Base-by-base conservation (phyloP, 805 yeast genomes). In the Danielia reshetovae region DNA sequence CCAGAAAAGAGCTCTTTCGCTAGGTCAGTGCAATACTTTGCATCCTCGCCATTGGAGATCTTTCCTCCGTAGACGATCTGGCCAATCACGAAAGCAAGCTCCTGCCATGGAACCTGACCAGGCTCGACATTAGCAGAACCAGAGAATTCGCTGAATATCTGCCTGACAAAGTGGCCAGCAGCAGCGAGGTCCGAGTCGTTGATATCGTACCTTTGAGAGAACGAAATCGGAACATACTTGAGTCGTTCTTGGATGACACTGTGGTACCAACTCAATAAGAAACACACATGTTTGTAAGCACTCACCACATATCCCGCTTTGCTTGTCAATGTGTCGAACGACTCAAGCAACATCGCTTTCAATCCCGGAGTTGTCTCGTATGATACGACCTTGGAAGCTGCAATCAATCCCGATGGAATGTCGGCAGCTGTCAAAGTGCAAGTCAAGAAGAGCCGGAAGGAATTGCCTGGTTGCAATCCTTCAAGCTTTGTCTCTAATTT, bases 231-330 rank as follows among this genome's bases (percentile, higher is more conserved):
- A 1, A 67, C 69, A 43, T 70, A 81, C 30, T 82, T 63, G 32
- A 74, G 54, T 34, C 85, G 57, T 40, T 79, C 87, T 23, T 68
- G 68, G 3, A 86, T 50, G 1, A 82, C 51, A 0, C 84, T 69
- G 51, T 85, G 94, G 42, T 73, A 72, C 95, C 95, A 85, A 0
- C 77, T 66, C 4, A 84, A 44, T 18, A 81, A 54, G 44, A 81
- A 76, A 39, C 60, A 67, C 3, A 81, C 46, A 33, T 74, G 70
- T 2, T 58, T 54, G 24, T 70, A 59, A 38, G 77, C 81, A 4
- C 59, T 53, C 16, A 15, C 18, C 0, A 78, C 27, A 18, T 43
- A 34, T 14, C 40, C 39, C 11, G 42, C 22, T 18, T 44, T 26
- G 36, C 15, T 35, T 18, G 36, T 40, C 45, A 41, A 32, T 35